Base-by-base conservation (phyloP, 306 rosid species). In the Dalbergia cochinchinensis region DNA sequence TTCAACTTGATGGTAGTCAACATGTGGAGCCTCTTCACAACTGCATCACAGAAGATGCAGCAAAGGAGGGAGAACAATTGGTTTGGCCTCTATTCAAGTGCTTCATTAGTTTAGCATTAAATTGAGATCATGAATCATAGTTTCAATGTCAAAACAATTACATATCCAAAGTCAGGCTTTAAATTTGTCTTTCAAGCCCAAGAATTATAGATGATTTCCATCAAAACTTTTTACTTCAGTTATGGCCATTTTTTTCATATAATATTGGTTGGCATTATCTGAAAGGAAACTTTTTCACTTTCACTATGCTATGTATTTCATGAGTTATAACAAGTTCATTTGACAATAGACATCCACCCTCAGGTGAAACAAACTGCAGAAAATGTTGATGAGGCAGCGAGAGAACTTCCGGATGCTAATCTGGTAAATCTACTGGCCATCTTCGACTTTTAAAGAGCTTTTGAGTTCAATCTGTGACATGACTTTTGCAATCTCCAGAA, bases 321-420 rank as follows among this genome's bases (percentile, higher is more conserved):
- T 20, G 15, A 82, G 39, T 69, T 42, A 15, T 74, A 69, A 65
- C 47, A 61, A 41, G 18, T 76, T 64, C 83, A 60, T 73, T 65
- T 64, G 65, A 51, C 83, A 60, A 69, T 65, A 59, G 69, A 51
- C 55, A 77, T 73, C 66, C 62, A 48, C 44, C 65, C 26, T 16
- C 90, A 95, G 99, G 79, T 95, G 22, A 95, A 79, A 88, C 82
- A 88, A 88, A 95, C 99, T 22, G 98, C 98, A 44, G 96, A 88
- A 82, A 92, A 92, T 87, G 92, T 95, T 79, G 89, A 91, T 63
- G 92, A 79, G 62, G 99, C 99, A 45, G 92, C 83, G 77, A 88
- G 90, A 86, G 99, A 95, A 69, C 99, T 95, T 91, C 99, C 99
- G 2, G 99, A 92, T 77, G 99, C 98, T 60, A 95, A 95, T 87